Evolutionary conservation across 768 basidiomycete genomes (phyloP), one percentile per base, ranked within the genome.

Genomic region (Ramaria sp.): DNA sequence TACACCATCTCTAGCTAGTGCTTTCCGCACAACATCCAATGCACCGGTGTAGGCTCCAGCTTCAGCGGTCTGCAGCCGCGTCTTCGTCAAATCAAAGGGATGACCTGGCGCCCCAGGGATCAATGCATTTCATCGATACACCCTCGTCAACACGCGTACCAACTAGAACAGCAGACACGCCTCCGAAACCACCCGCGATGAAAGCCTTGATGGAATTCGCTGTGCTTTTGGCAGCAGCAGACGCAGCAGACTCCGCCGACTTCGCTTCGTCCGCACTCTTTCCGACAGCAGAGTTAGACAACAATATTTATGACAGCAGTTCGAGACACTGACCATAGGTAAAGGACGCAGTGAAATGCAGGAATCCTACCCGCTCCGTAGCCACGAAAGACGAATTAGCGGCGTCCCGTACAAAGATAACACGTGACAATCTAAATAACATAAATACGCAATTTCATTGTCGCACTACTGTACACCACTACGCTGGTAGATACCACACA

Each of bases 41-140:
- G 91, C 91, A 43, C 96, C 92, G 41, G 77, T 91, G 72, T 99
- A 99, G 47, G 81, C 77, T 4, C 96, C 94, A 10, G 87, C 81
- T 15, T 81, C 63, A 10, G 96, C 95, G 5, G 96, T 98, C 71
- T 99, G 96, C 59, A 99, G 70, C 45, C 95, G 80, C n/a, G 90
- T 92, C 74, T 94, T 94, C 58, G 91, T 96, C 65, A 98, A 74
- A 72, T 99, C 96, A 68, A 98, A 99, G 9, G 96, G 96, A 67
- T 99, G 96, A 1, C 96, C 95, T 91, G 24, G 13, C 27, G 52
- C 55, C 15, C 31, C 10, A 7, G 12, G 37, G 7, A 19, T 52
- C 27, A 52, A 37, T 39, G 20, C 33, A 19, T 24, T 12, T n/a
- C n/a, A n/a, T n/a, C n/a, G n/a, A n/a, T n/a, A n/a, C n/a, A n/a